Conservation (phyloP, 208 protist genomes). For the Crithidia mellificae region DNA sequence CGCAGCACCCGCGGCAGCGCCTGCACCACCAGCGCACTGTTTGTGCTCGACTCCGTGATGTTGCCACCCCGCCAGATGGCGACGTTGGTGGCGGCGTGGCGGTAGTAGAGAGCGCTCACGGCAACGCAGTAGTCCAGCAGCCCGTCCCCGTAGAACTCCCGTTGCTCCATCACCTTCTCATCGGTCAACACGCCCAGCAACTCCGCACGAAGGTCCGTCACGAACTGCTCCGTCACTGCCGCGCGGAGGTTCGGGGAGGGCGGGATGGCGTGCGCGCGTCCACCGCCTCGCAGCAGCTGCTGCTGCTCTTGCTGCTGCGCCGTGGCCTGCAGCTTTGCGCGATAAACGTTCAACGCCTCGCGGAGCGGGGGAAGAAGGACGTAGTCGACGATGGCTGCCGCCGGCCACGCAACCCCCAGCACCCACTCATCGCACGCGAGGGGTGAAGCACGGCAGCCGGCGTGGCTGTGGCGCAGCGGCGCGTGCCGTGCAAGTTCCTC, state of each 20-base stretch:
- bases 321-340: neutral
- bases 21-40: constrained; percentile 24
- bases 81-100: constrained; percentile 18
- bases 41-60: constrained; percentile 25
- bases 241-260: no score
- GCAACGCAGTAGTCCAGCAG: constrained; percentile 46
- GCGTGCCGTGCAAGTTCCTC: constrained; percentile 17
- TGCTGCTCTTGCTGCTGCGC: no score
- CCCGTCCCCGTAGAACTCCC: constrained; percentile 57
- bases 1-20: constrained; percentile 32
- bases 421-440: constrained; percentile 24
- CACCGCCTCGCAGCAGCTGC: no score
- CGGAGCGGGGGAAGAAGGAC: constrained; percentile 13
- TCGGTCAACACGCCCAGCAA: constrained; percentile 35
- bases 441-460: constrained; percentile 19
- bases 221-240: neutral
- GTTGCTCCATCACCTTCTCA: constrained; percentile 28
- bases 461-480: constrained; percentile 15
- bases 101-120: constrained; percentile 21
- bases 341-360: constrained; percentile 16
- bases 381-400: constrained; percentile 24
- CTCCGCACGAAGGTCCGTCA: constrained; percentile 26
- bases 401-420: constrained; percentile 26
- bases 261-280: no score
- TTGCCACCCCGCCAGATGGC: constrained; percentile 31